phyloP scores from a whole-genome alignment of 2,329 filamentous ascomycete genomes.

The Ceratocystis albifundus region DNA sequence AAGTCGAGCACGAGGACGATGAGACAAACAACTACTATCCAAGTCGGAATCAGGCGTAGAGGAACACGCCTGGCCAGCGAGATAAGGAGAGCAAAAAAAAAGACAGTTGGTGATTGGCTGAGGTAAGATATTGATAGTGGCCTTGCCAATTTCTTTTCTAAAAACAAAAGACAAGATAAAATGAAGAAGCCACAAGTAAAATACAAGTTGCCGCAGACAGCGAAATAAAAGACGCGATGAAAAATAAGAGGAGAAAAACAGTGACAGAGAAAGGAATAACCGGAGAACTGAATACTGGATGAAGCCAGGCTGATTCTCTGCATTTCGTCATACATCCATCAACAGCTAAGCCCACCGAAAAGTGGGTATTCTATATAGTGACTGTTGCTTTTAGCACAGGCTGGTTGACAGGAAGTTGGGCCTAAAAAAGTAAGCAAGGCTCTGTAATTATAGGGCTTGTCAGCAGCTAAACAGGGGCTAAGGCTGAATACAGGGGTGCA shows the following conservation, averaged over 20 bases:
- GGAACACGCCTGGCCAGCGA: neutral
- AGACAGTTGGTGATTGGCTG: neutral
- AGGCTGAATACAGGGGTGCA: neutral
- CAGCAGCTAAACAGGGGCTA: neutral
- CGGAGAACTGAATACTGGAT: neutral
- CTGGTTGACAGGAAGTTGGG: too few relatives aligned
- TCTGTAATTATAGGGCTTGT: neutral
- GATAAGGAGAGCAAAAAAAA: neutral
- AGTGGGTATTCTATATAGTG: neutral
- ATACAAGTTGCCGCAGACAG: neutral
- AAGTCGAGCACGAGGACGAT: neutral
- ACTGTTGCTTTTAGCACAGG: neutral
- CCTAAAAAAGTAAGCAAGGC: neutral
- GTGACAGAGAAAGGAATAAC: neutral
- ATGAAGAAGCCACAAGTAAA: neutral
- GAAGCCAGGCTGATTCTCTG: neutral
- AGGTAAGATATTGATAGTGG: neutral
- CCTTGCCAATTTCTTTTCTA: neutral
- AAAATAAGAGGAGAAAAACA: neutral
- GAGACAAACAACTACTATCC: neutral
- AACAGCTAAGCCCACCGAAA: conserved; percentile 8
- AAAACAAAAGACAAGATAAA: conserved; percentile 3
- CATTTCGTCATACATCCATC: conserved; percentile 11
- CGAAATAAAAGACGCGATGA: neutral
- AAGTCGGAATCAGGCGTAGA: neutral